These are phyloP conservation scores for Phytophthora rubi DNA, from an alignment of 352 stramenopile species.

Conservation along the genomic window DNA sequence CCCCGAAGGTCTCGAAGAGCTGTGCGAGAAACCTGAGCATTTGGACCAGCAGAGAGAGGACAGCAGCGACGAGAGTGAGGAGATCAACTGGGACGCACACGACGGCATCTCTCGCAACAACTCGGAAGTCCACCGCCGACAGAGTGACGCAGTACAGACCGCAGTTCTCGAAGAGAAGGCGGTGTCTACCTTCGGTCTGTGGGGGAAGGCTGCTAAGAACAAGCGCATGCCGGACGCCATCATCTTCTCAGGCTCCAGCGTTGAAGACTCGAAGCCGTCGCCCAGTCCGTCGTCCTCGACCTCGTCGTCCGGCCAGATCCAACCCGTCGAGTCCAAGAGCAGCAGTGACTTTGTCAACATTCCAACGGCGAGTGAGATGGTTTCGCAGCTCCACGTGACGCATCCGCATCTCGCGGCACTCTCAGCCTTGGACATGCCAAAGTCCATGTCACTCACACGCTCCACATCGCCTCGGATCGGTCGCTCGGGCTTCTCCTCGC, in stretches of 20 bases:
- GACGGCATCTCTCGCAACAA: slow-evolving; percentile 29
- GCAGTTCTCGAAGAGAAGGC: slow-evolving; percentile 33
- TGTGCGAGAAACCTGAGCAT: slow-evolving; percentile 34
- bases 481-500: slow-evolving; percentile 29
- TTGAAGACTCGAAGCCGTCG: slow-evolving; percentile 12
- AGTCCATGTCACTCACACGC: slow-evolving; percentile 51
- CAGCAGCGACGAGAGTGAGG: slow-evolving; percentile 35
- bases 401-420: slow-evolving; percentile 30
- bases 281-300: slow-evolving; percentile 4
- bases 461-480: slow-evolving; percentile 63
- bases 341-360: slow-evolving; percentile 19
- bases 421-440: slow-evolving; percentile 26
- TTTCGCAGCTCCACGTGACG: slow-evolving; percentile 43
- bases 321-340: slow-evolving; percentile 8
- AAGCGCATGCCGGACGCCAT: slow-evolving; percentile 57
- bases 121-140: slow-evolving; percentile 4
- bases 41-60: slow-evolving; percentile 27
- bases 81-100: slow-evolving; percentile 27
- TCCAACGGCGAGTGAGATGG: slow-evolving; percentile 40
- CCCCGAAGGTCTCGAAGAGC: slow-evolving; percentile 18
- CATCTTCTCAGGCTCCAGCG: slow-evolving; percentile 35
- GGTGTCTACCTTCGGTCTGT: slow-evolving; percentile 63
- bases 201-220: slow-evolving; percentile 58
- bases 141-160: not conserved
- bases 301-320: slow-evolving; percentile 10